phyloP scores from a whole-genome alignment of 805 yeast genomes.

The Torulaspora delbrueckii region DNA sequence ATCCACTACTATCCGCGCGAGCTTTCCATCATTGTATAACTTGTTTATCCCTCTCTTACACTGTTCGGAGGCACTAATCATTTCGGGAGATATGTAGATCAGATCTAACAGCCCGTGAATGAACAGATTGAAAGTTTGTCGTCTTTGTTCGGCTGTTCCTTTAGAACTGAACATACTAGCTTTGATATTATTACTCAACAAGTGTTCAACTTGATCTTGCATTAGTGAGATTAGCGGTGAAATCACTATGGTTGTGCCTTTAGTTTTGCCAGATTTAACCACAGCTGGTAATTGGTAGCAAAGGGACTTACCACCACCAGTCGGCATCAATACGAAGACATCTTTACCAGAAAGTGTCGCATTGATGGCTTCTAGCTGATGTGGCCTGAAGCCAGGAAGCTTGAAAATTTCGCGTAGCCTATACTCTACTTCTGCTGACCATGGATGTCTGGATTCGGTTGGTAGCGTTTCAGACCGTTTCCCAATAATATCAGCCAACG shows the following conservation, averaged over 20 bases:
- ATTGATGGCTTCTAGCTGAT: slow-evolving; percentile 82
- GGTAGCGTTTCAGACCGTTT: slow-evolving; percentile 7
- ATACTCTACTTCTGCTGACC: slow-evolving; percentile 64
- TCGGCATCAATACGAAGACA: slow-evolving; percentile 94
- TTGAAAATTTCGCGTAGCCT: slow-evolving; percentile 58
- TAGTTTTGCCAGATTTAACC: slow-evolving; percentile 64
- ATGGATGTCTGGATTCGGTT: slow-evolving; percentile 33
- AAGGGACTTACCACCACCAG: slow-evolving; percentile 96
- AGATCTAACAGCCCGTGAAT: slow-evolving; percentile 64
- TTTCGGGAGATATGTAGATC: slow-evolving; percentile 90
- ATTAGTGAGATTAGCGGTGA: slow-evolving; percentile 93
- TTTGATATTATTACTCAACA: slow-evolving; percentile 57
- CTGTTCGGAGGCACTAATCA: slow-evolving; percentile 71
- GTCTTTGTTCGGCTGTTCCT: slow-evolving; percentile 58
- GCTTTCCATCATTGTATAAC: slow-evolving; percentile 48
- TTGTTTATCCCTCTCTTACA: slow-evolving; percentile 58
- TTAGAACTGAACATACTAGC: slow-evolving; percentile 89
- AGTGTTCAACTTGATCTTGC: slow-evolving; percentile 94
- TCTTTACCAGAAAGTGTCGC: slow-evolving; percentile 74
- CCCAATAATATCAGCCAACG: slow-evolving; percentile 17
- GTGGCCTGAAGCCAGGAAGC: slow-evolving; percentile 62
- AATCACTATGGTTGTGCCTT: slow-evolving; percentile 84
- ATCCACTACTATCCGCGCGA: slow-evolving; percentile 89
- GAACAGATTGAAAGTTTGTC: slow-evolving; percentile 56
- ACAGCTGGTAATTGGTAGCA: slow-evolving; percentile 95